Conservation (phyloP, 164 flowering plant species). For the Sedum album region DNA sequence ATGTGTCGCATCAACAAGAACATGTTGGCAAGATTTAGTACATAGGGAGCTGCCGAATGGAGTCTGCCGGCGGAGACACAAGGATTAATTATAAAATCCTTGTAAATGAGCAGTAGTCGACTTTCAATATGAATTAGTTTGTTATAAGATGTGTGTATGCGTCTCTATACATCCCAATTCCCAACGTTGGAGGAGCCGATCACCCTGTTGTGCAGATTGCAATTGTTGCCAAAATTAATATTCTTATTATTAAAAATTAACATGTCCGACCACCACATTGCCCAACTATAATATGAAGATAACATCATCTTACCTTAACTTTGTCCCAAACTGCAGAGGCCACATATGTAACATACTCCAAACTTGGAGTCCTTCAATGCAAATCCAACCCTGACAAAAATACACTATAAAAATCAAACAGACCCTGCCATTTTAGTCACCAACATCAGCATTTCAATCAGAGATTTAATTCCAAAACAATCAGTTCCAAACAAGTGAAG, state of each 20-base stretch:
- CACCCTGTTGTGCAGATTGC: background rate
- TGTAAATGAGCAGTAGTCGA: background rate
- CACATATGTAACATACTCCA: background rate
- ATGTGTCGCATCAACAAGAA: background rate
- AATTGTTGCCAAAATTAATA: background rate
- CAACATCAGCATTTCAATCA: background rate
- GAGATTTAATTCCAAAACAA: background rate
- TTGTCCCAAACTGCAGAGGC: background rate
- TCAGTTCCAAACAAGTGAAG: too few species aligned
- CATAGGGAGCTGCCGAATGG: background rate
- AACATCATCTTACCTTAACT: background rate
- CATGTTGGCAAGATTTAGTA: background rate
- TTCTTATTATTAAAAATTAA: background rate
- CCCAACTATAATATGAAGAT: background rate
- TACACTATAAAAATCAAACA: background rate
- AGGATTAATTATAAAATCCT: too few species aligned
- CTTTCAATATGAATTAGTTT: too few species aligned
- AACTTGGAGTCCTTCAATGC: background rate
- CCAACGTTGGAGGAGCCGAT: background rate
- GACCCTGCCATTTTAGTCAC: background rate
- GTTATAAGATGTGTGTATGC: too few species aligned
- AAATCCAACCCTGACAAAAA: background rate
- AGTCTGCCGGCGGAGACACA: background rate
- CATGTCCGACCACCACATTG: background rate
- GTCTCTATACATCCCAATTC: background rate